Conservation (phyloP, 2,329 filamentous ascomycete species). For the Chlorencoelia australis region DNA sequence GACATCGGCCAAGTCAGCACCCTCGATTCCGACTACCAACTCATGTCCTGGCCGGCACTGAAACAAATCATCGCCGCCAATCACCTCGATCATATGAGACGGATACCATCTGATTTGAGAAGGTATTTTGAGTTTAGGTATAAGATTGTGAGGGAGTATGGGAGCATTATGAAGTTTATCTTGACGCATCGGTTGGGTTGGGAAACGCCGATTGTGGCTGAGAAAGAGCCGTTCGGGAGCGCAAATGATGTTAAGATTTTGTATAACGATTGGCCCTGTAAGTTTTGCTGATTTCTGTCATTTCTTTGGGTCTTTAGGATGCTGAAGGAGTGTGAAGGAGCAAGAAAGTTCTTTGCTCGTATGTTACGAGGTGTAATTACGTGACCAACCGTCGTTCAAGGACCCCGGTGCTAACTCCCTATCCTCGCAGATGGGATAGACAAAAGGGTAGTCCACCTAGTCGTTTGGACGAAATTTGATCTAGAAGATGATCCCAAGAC, state of each 20-base stretch:
- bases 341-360: too few species aligned
- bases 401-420: too few species aligned
- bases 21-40: conserved; percentile 53
- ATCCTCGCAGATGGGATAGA: conserved; percentile 84
- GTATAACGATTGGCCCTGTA: conserved; percentile 92
- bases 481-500: conserved; percentile 54
- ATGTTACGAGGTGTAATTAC: too few species aligned
- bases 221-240: conserved; percentile 24
- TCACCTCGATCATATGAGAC: conserved; percentile 65
- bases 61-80: conserved; percentile 50
- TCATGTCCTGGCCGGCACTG: conserved; percentile 62
- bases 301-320: too few species aligned
- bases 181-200: conserved; percentile 61
- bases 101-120: conserved; percentile 67
- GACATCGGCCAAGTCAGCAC: conserved; percentile 61
- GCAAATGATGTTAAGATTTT: conserved; percentile 58
- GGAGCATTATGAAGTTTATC: conserved; percentile 70
- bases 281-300: too few species aligned
- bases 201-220: conserved; percentile 39
- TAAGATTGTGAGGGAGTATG: conserved; percentile 54
- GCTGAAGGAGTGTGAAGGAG: too few species aligned
- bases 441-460: conserved; percentile 66
- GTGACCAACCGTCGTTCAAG: too few species aligned
- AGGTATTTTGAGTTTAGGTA: conserved; percentile 64
- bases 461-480: conserved; percentile 87